A percentile compares a stretch with the other conserved stretches of the same genome.
These are phyloP conservation scores for Gliomastix tumulicola DNA, from an alignment of 2,329 filamentous ascomycete genomes.

Conservation along the genomic window DNA sequence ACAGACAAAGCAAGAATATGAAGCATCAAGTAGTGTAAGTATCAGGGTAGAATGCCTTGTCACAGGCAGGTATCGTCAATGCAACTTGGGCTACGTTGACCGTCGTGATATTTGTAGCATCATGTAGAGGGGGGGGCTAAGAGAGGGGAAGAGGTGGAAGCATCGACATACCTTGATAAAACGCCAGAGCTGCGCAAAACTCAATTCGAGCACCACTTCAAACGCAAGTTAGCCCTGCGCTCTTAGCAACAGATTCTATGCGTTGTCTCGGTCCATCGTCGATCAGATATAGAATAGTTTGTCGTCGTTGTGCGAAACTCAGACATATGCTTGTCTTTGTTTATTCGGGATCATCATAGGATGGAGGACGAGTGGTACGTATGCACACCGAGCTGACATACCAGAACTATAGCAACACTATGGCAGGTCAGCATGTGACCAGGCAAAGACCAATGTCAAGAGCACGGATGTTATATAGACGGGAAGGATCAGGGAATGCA, in stretches of 20 bases:
- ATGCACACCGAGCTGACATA: no score
- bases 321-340: constrained; percentile 97
- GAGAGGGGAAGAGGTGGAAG: not conserved
- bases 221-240: no score
- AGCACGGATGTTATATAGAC: constrained; percentile 5
- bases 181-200: no score
- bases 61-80: constrained; percentile 37
- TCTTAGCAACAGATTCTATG: no score
- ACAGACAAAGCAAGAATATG: no score
- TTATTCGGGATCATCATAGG: constrained; percentile 76
- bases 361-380: no score
- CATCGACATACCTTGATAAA: no score
- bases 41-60: constrained; percentile 32
- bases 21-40: constrained; percentile 2
- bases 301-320: constrained; percentile 53
- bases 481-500: constrained; percentile 45
- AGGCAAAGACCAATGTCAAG: no score
- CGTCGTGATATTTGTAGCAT: constrained; percentile 39
- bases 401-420: no score
- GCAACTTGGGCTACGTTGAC: constrained; percentile 40
- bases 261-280: no score
- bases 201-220: no score
- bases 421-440: no score
- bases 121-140: constrained; percentile 16
- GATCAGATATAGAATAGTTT: constrained; percentile 21